Conservation (phyloP, 768 basidiomycete genomes). For the Russula olivacea region DNA sequence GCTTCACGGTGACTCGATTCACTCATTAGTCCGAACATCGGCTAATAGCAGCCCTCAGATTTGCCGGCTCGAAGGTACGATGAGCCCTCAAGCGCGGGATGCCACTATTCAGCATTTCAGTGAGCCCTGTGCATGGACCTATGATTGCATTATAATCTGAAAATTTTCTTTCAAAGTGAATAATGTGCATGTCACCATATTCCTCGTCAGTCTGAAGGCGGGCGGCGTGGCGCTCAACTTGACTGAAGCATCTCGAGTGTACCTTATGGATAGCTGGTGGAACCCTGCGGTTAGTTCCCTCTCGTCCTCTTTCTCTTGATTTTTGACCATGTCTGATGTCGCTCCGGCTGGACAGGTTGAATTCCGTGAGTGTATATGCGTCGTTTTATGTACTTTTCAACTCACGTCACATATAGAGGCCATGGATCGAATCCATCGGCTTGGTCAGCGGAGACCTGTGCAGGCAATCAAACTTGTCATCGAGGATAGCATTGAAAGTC, state of each 20-base stretch:
- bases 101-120: conserved; percentile 94
- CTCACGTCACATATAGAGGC: conserved; percentile 52
- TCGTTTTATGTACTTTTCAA: neutral
- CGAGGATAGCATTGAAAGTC: conserved; percentile 94
- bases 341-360: conserved; percentile 48
- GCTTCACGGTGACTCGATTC: conserved; percentile 62
- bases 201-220: conserved; percentile 92
- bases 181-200: conserved; percentile 92
- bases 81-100: conserved; percentile 94
- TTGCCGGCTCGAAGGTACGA: conserved; percentile 91
- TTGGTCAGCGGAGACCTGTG: conserved; percentile 93
- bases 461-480: conserved; percentile 90
- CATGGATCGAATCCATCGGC: conserved; percentile 95
- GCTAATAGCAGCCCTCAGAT: conserved; percentile 43
- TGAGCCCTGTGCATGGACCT: conserved; percentile 35
- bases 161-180: conserved; percentile 50
- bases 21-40: conserved; percentile 2
- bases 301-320: neutral
- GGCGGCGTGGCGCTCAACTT: conserved; percentile 90
- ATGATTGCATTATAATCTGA: conserved; percentile 8
- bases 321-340: neutral
- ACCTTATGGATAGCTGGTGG: conserved; percentile 99
- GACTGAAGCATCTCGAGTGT: conserved; percentile 88
- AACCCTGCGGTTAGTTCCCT: conserved; percentile 73
- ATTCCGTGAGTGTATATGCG: conserved; percentile 52